Base-by-base conservation (phyloP, 208 protist species). In the Wallacemonas sp. region DNA sequence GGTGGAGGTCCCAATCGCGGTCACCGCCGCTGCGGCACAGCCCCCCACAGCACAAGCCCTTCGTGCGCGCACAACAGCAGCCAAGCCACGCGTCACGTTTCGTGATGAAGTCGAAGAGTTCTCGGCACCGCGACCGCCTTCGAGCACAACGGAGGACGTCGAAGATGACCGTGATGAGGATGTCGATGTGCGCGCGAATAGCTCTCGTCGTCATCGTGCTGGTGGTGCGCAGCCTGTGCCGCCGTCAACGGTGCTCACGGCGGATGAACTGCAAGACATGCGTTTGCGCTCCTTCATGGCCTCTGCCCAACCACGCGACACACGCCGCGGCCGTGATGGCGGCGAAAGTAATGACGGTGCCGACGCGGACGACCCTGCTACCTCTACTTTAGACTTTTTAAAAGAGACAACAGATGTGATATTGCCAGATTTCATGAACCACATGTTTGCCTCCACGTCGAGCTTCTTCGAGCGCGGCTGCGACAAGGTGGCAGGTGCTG, bases 221-320 rank as follows among this genome's bases (percentile, higher is more conserved):
- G 27, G 2, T 12, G 42, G 41, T 26, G 28, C n/a, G 42, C 38
- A n/a, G n/a, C n/a, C n/a, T n/a, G n/a, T 28, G 19, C 21, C 59
- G 26, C 33, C 27, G 27, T 24, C 22, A 33, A 5, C 54, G 39
- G 9, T 36, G 45, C 27, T 79, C 28, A 44, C 68, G 4, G 47
- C 36, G 6, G 65, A 82, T 24, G 77, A 78, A 51, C 27, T 76
- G 44, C 76, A 82, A 61, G 54, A 66, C 45, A 67, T 61, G 31
- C 70, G 76, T 17, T 22, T 77, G 14, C 60, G 60, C 28, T 47
- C 62, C 14, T 58, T 58, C 1, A 33, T 39, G 34, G 51, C 34
- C 12, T 6, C 51, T 3, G 26, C 51, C 2, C 24, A 21, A 3
- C 26, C 30, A 31, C 51, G 6, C 26, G 51, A 58, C 5, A 17